phyloP scores from a whole-genome alignment of 1,284 basidiomycete genomes.

The Butyriboletus appendiculatus region DNA sequence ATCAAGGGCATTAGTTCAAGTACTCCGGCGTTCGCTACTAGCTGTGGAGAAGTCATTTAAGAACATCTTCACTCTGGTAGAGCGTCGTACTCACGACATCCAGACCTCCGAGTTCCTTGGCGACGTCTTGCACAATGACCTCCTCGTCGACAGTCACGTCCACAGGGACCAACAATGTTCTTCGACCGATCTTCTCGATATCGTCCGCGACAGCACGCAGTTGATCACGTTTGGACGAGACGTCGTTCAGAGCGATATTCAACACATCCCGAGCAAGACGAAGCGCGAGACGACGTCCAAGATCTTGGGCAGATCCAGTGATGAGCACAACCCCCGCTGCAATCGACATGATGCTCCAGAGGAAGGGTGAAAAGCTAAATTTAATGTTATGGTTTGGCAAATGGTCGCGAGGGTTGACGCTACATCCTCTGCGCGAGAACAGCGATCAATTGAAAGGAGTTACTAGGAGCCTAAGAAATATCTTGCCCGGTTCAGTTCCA shows the following conservation, averaged over 20 bases:
- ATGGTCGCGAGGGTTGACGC: neutral
- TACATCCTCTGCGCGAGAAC: neutral
- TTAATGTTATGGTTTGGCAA: neutral
- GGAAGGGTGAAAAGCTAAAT: neutral
- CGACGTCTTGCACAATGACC: neutral
- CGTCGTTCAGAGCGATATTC: constrained; percentile 15
- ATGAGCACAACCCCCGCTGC: constrained; percentile 11
- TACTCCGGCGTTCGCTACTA: constrained; percentile 16
- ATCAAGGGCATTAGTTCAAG: neutral
- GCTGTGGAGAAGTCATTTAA: neutral
- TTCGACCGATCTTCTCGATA: constrained; percentile 9
- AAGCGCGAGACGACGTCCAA: constrained; percentile 15
- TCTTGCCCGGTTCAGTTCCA: too few species aligned
- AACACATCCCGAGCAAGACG: constrained; percentile 18
- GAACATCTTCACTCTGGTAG: neutral
- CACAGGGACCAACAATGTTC: neutral
- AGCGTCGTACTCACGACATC: constrained; percentile 4
- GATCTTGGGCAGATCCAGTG: constrained; percentile 14
- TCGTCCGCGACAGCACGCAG: constrained; percentile 1
- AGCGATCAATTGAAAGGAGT: too few species aligned
- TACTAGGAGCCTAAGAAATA: too few species aligned
- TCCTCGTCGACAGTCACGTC: constrained; percentile 6
- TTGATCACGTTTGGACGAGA: constrained; percentile 5
- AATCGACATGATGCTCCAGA: constrained; percentile 1
- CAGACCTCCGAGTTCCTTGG: constrained; percentile 6